Percentiles rank a stretch among this genome's conserved stretches.
Conservation (phyloP, 805 yeast species). For the Groenewaldozyma salmanticensis region DNA sequence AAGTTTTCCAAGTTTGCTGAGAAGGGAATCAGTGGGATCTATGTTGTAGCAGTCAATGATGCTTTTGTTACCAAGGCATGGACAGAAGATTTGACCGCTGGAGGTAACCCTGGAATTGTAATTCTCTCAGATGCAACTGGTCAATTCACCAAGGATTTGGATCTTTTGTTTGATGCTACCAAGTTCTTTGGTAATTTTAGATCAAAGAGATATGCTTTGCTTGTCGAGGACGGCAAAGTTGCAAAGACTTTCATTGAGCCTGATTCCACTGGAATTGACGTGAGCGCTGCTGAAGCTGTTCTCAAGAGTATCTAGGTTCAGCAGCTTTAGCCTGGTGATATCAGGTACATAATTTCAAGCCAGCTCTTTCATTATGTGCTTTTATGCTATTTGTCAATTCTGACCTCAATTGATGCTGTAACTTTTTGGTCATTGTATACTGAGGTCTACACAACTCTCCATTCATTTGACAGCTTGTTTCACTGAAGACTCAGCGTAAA, state of each 20-base stretch:
- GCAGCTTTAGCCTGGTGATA: too few relatives aligned
- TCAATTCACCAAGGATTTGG: conserved; percentile 56
- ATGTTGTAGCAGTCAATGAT: conserved; percentile 75
- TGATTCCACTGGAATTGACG: conserved; percentile 60
- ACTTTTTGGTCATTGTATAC: too few relatives aligned
- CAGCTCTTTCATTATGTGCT: too few relatives aligned
- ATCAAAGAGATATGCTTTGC: conserved; percentile 63
- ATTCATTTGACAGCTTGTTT: too few relatives aligned
- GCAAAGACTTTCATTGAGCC: conserved; percentile 64
- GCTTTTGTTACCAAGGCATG: conserved; percentile 79
- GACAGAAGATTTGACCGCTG: conserved; percentile 36
- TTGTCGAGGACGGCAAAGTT: conserved; percentile 69
- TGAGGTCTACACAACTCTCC: too few relatives aligned
- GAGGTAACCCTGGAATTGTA: conserved; percentile 31
- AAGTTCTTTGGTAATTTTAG: conserved; percentile 68
- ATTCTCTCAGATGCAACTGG: conserved; percentile 77
- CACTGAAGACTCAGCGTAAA: too few relatives aligned
- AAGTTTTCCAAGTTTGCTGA: conserved; percentile 41
- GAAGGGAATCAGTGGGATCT: conserved; percentile 57
- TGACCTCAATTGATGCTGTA: too few relatives aligned
- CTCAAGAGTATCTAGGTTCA: conserved; percentile 16
- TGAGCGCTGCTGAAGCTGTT: conserved; percentile 21
- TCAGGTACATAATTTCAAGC: too few relatives aligned
- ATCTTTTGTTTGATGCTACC: conserved; percentile 64
- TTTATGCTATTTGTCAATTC: too few relatives aligned